These are phyloP conservation scores for Endothia cerciana DNA, from an alignment of 2,329 filamentous ascomycete genomes.

Conservation along the genomic window DNA sequence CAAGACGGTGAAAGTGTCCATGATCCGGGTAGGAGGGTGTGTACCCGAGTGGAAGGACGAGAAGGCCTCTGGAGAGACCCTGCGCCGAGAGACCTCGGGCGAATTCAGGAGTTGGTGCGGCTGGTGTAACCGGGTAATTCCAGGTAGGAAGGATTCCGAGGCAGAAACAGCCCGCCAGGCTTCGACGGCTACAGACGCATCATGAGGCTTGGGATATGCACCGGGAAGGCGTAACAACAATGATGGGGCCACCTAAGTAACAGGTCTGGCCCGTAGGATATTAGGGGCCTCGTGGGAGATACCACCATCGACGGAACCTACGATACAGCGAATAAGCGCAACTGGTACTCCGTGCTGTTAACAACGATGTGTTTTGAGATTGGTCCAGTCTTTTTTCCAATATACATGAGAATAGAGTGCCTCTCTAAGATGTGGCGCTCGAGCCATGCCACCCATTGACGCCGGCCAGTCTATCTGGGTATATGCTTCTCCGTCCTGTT, in stretches of 20 bases:
- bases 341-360: neutral
- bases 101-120: slow-evolving; percentile 82
- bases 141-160: slow-evolving; percentile 53
- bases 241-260: neutral
- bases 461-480: slow-evolving; percentile 11
- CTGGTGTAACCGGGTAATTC: slow-evolving; percentile 83
- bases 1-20: slow-evolving; percentile 84
- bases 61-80: slow-evolving; percentile 63
- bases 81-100: slow-evolving; percentile 72
- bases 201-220: neutral
- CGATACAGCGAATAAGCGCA: neutral
- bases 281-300: neutral
- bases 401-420: slow-evolving; percentile 20
- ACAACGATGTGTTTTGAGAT: slow-evolving; percentile 9
- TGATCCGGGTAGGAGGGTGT: slow-evolving; percentile 79
- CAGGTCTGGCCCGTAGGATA: slow-evolving; percentile 7
- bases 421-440: neutral
- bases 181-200: neutral
- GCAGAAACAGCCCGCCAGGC: slow-evolving; percentile 24
- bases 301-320: neutral
- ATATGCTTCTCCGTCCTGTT: slow-evolving; percentile 6
- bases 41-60: slow-evolving; percentile 88
- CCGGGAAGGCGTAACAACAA: neutral
- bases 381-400: slow-evolving; percentile 8
- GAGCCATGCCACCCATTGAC: neutral